Conservation (phyloP, 768 basidiomycete genomes). For the Mycena olivaceomarginata region DNA sequence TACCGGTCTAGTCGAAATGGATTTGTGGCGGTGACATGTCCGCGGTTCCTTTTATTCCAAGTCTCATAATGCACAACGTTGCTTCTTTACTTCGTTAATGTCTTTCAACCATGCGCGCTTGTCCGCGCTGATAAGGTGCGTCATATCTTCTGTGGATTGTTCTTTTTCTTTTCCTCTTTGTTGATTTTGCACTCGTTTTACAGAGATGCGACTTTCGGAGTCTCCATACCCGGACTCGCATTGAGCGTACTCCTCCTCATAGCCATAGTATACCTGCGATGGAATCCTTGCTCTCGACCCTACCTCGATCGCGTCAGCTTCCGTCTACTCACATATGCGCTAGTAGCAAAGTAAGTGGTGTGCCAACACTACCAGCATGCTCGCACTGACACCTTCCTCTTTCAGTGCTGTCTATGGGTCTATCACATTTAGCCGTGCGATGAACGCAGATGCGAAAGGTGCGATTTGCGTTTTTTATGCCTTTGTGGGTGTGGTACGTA, state of each 20-base stretch:
- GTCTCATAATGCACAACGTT: neutral
- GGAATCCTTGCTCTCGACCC: slow-evolving; percentile 4
- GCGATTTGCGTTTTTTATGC: neutral
- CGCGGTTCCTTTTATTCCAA: neutral
- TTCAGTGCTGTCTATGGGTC: neutral
- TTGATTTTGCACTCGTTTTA: neutral
- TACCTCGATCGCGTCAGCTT: slow-evolving; percentile 5
- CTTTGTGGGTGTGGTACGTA: neutral
- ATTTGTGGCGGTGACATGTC: neutral
- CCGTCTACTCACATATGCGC: slow-evolving; percentile 2
- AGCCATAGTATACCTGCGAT: neutral
- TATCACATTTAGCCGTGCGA: neutral
- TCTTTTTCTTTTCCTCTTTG: neutral
- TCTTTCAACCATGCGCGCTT: neutral
- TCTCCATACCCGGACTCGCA: slow-evolving; percentile 6
- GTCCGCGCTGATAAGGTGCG: neutral
- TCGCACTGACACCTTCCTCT: slow-evolving; percentile 1
- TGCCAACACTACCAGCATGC: neutral
- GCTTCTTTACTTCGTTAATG: neutral
- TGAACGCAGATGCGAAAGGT: neutral
- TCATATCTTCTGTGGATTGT: neutral
- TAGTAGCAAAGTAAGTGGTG: slow-evolving; percentile 1
- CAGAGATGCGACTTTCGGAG: neutral
- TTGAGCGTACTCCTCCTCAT: neutral
- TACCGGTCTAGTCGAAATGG: neutral